Evolutionary conservation across 1,284 basidiomycete species (phyloP).

Genomic region (Boletus semigastroideus): DNA sequence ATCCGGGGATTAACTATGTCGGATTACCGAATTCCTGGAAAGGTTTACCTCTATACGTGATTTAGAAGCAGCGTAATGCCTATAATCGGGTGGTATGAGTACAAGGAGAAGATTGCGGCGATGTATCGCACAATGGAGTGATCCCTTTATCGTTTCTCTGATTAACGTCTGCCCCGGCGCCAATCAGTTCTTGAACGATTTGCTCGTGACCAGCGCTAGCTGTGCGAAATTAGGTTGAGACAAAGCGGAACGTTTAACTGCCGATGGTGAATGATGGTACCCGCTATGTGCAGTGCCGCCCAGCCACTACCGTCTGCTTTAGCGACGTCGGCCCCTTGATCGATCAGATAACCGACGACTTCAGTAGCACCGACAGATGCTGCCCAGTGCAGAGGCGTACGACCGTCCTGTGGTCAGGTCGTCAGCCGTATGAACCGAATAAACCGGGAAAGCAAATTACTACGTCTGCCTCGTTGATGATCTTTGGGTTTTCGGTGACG

Average conservation of each 20-base stretch:
- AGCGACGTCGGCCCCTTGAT: slow-evolving; percentile 71
- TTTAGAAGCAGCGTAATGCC: slow-evolving; percentile 95
- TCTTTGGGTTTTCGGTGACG: slow-evolving; percentile 63
- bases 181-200: slow-evolving; percentile 77
- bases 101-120: slow-evolving; percentile 3
- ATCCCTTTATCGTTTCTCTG: slow-evolving; percentile 84
- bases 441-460: slow-evolving; percentile 41
- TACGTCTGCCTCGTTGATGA: slow-evolving; percentile 67
- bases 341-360: slow-evolving; percentile 72
- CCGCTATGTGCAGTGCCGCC: slow-evolving; percentile 87
- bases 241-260: neutral
- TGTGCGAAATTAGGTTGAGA: slow-evolving; percentile 30
- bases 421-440: neutral
- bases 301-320: slow-evolving; percentile 75
- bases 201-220: slow-evolving; percentile 82
- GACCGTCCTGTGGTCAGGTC: slow-evolving; percentile 62
- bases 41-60: slow-evolving; percentile 73
- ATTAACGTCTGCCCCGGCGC: slow-evolving; percentile 83
- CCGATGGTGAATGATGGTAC: slow-evolving; percentile 40
- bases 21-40: neutral
- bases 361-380: slow-evolving; percentile 73
- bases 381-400: slow-evolving; percentile 90
- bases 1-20: neutral
- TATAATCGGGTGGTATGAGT: slow-evolving; percentile 32
- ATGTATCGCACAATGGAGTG: slow-evolving; percentile 71